Evolutionary conservation across 306 rosid species (phyloP).

Genomic region (Astragalus glycyphyllos): DNA sequence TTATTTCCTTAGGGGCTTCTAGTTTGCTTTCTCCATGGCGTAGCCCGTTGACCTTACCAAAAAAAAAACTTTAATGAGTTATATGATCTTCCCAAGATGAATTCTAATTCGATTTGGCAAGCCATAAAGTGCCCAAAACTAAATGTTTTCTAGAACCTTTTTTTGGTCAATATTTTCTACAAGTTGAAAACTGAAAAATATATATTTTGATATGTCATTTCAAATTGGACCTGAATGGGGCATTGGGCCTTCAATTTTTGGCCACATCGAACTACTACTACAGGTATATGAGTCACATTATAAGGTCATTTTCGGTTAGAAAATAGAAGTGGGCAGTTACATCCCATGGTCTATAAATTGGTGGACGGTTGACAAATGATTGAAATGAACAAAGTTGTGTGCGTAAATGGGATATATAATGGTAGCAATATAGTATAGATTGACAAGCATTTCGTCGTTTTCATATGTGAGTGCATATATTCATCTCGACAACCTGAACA

Average conservation of each 20-base stretch:
- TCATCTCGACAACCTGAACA: conserved; percentile 30
- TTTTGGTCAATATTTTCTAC: background rate
- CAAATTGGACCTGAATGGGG: conserved; percentile 8
- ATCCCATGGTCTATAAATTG: conserved; percentile 3
- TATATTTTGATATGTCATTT: background rate
- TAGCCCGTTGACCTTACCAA: too few relatives aligned
- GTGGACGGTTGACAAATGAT: conserved; percentile 49
- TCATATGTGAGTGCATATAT: conserved; percentile 39
- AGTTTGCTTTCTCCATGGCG: too few relatives aligned
- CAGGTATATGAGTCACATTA: background rate
- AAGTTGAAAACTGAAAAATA: background rate
- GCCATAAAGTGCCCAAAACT: background rate
- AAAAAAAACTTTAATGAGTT: too few relatives aligned
- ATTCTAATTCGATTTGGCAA: background rate
- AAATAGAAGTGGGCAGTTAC: conserved; percentile 34
- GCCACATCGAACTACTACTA: background rate
- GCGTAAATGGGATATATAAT: conserved; percentile 19
- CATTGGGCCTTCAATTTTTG: background rate
- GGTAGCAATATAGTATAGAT: conserved; percentile 42
- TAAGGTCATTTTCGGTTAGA: conserved; percentile 13
- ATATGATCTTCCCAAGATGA: too few relatives aligned
- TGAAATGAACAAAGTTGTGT: conserved; percentile 32
- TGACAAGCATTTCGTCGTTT: conserved; percentile 48
- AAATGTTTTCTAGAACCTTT: background rate
- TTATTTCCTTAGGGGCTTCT: too few relatives aligned